These are phyloP conservation scores for Penicillium pancosmium DNA, from an alignment of 495 filamentous ascomycete species.

Conservation along the genomic window DNA sequence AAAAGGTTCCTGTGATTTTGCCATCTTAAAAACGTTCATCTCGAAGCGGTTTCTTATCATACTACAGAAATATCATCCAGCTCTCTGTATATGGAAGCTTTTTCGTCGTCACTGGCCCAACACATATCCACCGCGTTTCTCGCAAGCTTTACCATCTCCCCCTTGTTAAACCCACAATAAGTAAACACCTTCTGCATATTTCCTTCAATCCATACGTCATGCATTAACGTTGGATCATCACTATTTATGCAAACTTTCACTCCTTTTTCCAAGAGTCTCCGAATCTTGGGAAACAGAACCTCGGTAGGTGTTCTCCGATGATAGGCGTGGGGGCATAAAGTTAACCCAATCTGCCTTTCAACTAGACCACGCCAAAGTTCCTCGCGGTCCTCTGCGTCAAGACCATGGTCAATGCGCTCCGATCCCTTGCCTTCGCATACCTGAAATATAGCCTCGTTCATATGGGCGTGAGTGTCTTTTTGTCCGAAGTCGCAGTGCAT, in stretches of 20 bases:
- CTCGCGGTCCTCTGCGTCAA: slow-evolving; percentile 37
- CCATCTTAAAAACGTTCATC: no score
- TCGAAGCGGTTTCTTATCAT: background rate
- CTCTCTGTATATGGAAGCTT: slow-evolving; percentile 24
- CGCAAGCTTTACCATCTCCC: slow-evolving; percentile 38
- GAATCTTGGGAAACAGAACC: slow-evolving; percentile 42
- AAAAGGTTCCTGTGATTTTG: background rate
- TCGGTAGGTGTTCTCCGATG: slow-evolving; percentile 42
- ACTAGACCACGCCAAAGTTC: slow-evolving; percentile 35
- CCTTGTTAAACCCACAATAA: slow-evolving; percentile 34
- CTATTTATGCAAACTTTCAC: slow-evolving; percentile 42
- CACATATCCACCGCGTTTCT: slow-evolving; percentile 44
- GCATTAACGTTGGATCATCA: slow-evolving; percentile 49
- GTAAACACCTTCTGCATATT: slow-evolving; percentile 43
- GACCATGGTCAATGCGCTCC: slow-evolving; percentile 48
- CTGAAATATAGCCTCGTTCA: slow-evolving; percentile 35
- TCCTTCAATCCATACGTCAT: slow-evolving; percentile 45
- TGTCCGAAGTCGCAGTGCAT: slow-evolving; percentile 50
- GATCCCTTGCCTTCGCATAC: slow-evolving; percentile 30
- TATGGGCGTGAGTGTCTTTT: slow-evolving; percentile 41
- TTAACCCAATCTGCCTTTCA: slow-evolving; percentile 38
- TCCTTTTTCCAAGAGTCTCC: slow-evolving; percentile 36
- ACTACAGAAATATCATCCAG: slow-evolving; percentile 17
- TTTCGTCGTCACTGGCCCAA: slow-evolving; percentile 37
- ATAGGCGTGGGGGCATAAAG: slow-evolving; percentile 46